Evolutionary conservation across 805 yeast genomes (phyloP), one percentile per base, ranked within the genome.

Genomic region (Barnettozyma pratensis): DNA sequence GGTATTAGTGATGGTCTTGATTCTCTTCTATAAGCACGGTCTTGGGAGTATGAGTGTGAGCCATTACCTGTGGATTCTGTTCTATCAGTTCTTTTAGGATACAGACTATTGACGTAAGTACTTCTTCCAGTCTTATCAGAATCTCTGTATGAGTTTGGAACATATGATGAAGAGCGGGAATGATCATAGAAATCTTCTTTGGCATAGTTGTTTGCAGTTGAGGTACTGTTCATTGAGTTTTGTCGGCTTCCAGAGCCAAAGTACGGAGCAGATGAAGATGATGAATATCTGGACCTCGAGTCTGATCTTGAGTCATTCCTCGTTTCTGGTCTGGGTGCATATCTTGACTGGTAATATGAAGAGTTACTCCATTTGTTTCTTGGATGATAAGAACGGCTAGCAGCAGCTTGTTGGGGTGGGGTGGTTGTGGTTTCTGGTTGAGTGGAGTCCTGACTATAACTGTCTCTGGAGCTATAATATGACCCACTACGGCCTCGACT

Each of bases 1-100:
- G 65, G 63, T 56, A 61, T 60, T 12, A 61, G 45, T 4, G 62
- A 58, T 11, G 63, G 60, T 25, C 53, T 42, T n/a, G 45, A 14
- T 14, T 42, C 30, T 43, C 39, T 36, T 40, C 46, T 44, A 14
- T 41, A 41, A n/a, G 44, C 3, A 19, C 19, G 19, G 19, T 19
- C 19, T 19, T 19, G 19, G 19, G 3, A 19, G 19, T 19, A 19
- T 19, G 19, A 19, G 19, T 19, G 19, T 19, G 19, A 3, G 19
- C 19, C 3, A 19, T 3, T 19, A 19, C 19, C 19, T 44, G 36
- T 27, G 47, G 7, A 31, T 19, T 37, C 50, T 6, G 29, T 26
- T 39, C 45, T 39, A 27, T 47, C 50, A 5, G 45, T 41, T 40
- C 50, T 39, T 31, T 36, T 47, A 5, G 50, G 26, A 32, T 47